Percentiles rank a stretch among this genome's conserved stretches.
phyloP scores from a whole-genome alignment of 2,329 filamentous ascomycete genomes.

The Leptosphaerulina australis region DNA sequence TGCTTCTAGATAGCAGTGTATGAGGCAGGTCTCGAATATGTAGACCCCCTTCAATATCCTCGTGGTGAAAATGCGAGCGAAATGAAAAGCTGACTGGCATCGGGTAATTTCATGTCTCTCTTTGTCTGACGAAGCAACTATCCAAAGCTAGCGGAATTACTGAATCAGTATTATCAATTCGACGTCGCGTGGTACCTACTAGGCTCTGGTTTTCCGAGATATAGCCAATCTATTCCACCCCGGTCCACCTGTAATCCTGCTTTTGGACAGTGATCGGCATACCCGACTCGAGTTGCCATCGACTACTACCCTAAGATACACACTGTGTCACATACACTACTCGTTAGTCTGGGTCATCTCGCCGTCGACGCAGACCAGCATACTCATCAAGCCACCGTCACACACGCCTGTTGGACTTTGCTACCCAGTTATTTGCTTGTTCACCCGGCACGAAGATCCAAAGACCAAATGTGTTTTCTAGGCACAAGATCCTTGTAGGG shows the following conservation, averaged over 20 bases:
- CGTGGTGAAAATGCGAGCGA: neutral
- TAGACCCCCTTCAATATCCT: neutral
- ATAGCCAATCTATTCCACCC: neutral
- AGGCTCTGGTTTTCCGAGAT: neutral
- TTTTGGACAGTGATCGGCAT: slow-evolving; percentile 8
- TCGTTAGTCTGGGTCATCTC: neutral
- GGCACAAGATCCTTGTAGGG: neutral
- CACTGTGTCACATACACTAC: neutral
- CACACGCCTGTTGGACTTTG: neutral
- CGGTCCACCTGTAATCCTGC: neutral
- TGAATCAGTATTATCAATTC: neutral
- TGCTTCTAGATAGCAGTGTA: neutral
- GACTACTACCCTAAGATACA: neutral
- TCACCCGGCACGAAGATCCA: neutral
- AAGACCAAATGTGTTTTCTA: neutral
- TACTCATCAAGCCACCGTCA: neutral
- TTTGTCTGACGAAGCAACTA: neutral
- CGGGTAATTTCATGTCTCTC: neutral
- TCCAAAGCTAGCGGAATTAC: neutral
- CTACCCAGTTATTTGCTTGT: neutral
- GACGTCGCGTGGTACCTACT: neutral
- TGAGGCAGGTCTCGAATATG: neutral
- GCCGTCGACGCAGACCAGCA: neutral
- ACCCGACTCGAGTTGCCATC: slow-evolving; percentile 5
- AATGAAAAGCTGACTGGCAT: neutral